phyloP scores from a whole-genome alignment of 805 yeast genomes.

The Saturnispora gosingensis region DNA sequence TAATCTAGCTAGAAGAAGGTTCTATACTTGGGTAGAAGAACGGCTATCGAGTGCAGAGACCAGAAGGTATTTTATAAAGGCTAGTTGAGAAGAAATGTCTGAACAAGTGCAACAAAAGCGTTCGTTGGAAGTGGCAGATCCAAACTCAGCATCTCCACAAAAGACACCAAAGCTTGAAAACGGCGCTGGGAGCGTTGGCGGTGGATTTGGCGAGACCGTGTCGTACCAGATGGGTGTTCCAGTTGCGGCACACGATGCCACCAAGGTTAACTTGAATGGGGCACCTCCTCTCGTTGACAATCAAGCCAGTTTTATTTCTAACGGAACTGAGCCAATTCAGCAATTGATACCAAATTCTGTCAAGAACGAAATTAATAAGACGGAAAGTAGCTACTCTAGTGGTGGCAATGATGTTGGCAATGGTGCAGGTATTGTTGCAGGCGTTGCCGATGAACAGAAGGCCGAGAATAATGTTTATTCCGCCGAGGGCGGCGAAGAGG shows the following conservation, averaged over 20 bases:
- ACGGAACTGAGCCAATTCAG: background rate
- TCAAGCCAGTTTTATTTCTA: background rate
- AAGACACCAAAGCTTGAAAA: background rate
- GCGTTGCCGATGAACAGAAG: background rate
- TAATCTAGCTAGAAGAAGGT: background rate
- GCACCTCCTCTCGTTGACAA: background rate
- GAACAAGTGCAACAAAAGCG: background rate
- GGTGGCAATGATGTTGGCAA: background rate
- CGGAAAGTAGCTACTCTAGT: background rate
- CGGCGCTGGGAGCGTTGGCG: background rate
- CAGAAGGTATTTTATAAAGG: background rate
- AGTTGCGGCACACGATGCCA: background rate
- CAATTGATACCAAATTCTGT: background rate
- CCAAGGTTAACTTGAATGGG: background rate
- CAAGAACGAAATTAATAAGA: background rate
- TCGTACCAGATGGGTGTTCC: background rate
- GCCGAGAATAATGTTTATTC: background rate
- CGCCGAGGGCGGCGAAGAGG: background rate
- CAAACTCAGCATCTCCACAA: background rate
- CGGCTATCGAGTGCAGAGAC: background rate
- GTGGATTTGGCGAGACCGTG: background rate
- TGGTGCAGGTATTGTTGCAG: background rate
- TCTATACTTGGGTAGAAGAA: background rate
- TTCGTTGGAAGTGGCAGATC: background rate
- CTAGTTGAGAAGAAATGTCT: background rate